Evolutionary conservation across 768 basidiomycete genomes (phyloP), one percentile per base, ranked within the genome.

Genomic region (Daedaleopsis nitida): DNA sequence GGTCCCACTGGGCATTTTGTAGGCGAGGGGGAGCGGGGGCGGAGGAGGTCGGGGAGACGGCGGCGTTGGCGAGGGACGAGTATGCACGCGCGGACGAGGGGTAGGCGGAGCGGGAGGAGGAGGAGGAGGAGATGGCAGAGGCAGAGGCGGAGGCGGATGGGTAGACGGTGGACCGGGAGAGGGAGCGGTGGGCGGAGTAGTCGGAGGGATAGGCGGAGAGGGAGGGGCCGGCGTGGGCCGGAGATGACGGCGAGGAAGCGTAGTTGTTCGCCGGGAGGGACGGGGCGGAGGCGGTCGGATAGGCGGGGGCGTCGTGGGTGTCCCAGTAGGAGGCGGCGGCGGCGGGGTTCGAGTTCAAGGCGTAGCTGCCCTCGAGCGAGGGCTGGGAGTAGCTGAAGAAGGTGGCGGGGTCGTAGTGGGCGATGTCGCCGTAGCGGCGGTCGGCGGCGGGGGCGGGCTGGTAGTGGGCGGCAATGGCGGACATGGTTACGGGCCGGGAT

Each of bases 401-500:
- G 57, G 64, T 34, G 59, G 59, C 50, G 54, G 55, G 52, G 59
- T 60, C 59, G 58, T 56, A 59, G 37, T 43, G 44, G 55, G 54
- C 43, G 56, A 45, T 43, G 57, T 54, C 62, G 59, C 52, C 27
- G 17, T 54, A 55, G 57, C 59, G 59, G 56, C 57, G 53, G 59
- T 45, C 45, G 63, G 39, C 45, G 63, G 39, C 27, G 49, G 51
- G 51, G 45, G 60, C 42, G 52, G 55, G 24, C 44, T 50, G 43
- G 54, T 53, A 57, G 55, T 56, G 58, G 58, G 59, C 56, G 63
- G 63, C 55, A 57, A 57, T 51, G 44, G 62, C 57, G 37, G 63
- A 58, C 59, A 58, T 60, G 59, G 58, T 12, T 21, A 16, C 11
- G n/a, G 44, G 32, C 10, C n/a, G n/a, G n/a, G n/a, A n/a, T n/a